Percentiles rank a stretch among this genome's conserved stretches.
Conservation (phyloP, 1,284 basidiomycete species). For the Baeospora myosura region DNA sequence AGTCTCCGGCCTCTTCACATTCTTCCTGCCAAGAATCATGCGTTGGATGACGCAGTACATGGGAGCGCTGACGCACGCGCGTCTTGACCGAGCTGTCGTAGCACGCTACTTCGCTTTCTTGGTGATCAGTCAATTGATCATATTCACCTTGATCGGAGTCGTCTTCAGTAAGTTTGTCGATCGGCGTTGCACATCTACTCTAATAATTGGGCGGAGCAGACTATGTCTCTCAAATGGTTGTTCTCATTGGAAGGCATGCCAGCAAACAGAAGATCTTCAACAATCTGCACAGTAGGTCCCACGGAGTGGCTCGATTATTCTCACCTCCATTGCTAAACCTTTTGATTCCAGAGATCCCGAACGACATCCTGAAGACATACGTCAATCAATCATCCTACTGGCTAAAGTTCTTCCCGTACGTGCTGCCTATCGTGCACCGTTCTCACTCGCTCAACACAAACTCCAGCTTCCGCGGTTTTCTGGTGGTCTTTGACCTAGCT, state of each 20-base stretch:
- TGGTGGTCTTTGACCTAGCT: conserved; percentile 90
- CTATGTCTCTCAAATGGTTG: conserved; percentile 60
- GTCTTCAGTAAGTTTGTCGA: conserved; percentile 60
- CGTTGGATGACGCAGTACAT: conserved; percentile 78
- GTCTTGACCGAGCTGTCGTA: conserved; percentile 82
- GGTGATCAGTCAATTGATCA: conserved; percentile 81
- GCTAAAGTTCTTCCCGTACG: conserved; percentile 89
- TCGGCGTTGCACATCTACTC: conserved; percentile 1
- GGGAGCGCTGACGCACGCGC: conserved; percentile 71
- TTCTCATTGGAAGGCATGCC: conserved; percentile 62
- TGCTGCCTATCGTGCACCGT: conserved; percentile 10
- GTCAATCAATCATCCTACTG: conserved; percentile 84
- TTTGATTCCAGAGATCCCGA: conserved; percentile 61
- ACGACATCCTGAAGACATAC: conserved; percentile 69
- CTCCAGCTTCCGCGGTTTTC: conserved; percentile 80
- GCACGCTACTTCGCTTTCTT: conserved; percentile 90
- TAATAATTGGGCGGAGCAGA: too few relatives aligned
- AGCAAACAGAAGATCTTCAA: conserved; percentile 63
- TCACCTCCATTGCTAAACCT: conserved; percentile 3
- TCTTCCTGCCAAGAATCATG: conserved; percentile 84
- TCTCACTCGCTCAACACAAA: not conserved
- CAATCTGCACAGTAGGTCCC: conserved; percentile 53
- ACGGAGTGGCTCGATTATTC: not conserved
- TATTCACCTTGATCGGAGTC: conserved; percentile 89
- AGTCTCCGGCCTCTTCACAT: conserved; percentile 83